These are phyloP conservation scores for Ceratocystis ficicola DNA, from an alignment of 2,329 filamentous ascomycete species.

Conservation along the genomic window DNA sequence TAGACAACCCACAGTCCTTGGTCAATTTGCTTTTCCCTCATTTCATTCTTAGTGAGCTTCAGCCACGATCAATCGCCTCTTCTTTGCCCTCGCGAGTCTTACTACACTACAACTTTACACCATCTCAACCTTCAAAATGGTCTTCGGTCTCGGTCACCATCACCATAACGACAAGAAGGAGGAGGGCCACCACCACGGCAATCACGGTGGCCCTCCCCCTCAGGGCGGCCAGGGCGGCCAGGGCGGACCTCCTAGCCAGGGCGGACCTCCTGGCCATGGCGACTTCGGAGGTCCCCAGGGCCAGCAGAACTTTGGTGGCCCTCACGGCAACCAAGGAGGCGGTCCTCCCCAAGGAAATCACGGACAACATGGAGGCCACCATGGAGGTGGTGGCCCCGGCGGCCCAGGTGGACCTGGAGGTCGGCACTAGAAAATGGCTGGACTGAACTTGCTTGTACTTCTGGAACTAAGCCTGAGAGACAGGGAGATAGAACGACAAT, in stretches of 20 bases:
- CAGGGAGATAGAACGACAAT: too few relatives aligned
- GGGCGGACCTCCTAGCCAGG: neutral
- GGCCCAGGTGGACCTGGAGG: constrained; percentile 11
- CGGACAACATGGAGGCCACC: neutral
- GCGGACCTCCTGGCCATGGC: neutral
- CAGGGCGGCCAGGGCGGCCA: constrained; percentile 13
- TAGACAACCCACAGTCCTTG: neutral
- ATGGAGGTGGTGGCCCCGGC: constrained; percentile 6
- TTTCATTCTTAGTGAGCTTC: neutral
- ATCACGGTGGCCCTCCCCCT: neutral
- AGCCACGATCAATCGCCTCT: neutral
- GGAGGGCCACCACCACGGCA: neutral
- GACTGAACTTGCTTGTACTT: neutral
- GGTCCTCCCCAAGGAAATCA: neutral
- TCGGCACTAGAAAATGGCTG: neutral
- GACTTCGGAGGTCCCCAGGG: neutral
- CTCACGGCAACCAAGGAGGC: neutral
- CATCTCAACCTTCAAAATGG: constrained; percentile 14
- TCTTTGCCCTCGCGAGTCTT: neutral
- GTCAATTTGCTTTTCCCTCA: neutral
- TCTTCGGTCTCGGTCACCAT: constrained; percentile 20
- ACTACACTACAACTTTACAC: neutral
- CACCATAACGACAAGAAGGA: neutral
- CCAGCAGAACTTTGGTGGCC: neutral
- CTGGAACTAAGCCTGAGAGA: too few relatives aligned